Evolutionary conservation across 305 asterid genomes (phyloP), one percentile per base, ranked within the genome.

Genomic region (Fraxinus velutina): DNA sequence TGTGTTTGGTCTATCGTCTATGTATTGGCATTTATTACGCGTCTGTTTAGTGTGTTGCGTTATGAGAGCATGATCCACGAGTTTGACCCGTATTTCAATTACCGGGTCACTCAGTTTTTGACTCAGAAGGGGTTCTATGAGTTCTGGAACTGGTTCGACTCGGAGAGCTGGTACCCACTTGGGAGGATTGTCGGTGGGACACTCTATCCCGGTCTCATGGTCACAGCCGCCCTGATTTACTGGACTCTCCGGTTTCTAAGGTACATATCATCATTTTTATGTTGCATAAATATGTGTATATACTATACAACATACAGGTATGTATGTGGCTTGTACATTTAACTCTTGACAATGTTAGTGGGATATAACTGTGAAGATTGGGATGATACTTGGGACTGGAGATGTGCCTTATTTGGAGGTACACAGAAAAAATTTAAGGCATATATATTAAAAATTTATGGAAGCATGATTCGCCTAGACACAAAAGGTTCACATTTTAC

Each of bases 41-140:
- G 99, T 6, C 84, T 96, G 64, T 96, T 96, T 90, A 96, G 99
- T 80, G 98, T 96, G 75, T 76, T 96, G 85, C 92, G 99, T 60
- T 96, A 96, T 83, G 99, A 96, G 93, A 92, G 97, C 79, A 96
- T 96, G 99, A 96, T 96, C 95, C 99, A 96, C 86, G 99, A 96
- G 92, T 96, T 96, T 80, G 99, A 96, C 89, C 99, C 99, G 1
- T 96, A 96, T 85, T 96, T 96, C 92, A 96, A 96, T 84, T 96
- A 96, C 86, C 92, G 99, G 55, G 96, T 95, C 33, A 96, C 99
- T n/a, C 95, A 93, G 83, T 96, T 42, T 76, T 71, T 96, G 92
- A 94, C 97, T 42, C 85, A 85, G 79, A 92, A 96, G 47, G 98
- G 98, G 2, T 94, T 93, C 82, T 93, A 96, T 60, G 98, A 94